Base-by-base conservation (phyloP, 805 yeast species). In the Wickerhamiella sorbophila region DNA sequence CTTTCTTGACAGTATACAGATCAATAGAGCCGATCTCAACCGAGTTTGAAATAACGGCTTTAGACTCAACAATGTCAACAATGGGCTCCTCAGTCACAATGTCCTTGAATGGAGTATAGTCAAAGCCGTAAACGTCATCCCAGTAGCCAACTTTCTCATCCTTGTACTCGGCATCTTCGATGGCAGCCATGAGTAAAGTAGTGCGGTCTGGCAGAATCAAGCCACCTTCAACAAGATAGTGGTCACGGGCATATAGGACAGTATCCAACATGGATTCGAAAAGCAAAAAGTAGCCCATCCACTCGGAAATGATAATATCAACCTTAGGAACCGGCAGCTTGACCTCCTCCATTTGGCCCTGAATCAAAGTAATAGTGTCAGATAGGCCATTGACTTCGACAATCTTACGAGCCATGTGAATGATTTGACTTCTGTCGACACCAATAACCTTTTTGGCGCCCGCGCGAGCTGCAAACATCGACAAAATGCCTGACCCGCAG, bases 191-290 rank as follows among this genome's bases (percentile, higher is more conserved):
- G 57, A 78, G 79, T 71, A 91, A 81, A 26, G 82, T 71, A 48
- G 95, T 86, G 63, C 83, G 84, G 60, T 91, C 95, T 38, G 98
- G 98, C 69, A 88, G 77, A 52, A 91, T 85, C 51, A 88, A 69
- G 12, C 99, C 99, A 39, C 83, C 94, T 54, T 72, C 69, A 33
- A 67, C 76, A 44, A 66, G 57, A 62, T 86, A 93, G 59, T 72
- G 76, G 64, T 91, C 99, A 64, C 99, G 75, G 29, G 99, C 99
- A 52, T 74, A 75, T 51, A 91, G 67, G 21, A 91, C 98, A 21
- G 97, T 85, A 63, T 91, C 97, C 60, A 91, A 72, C 99, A 91
- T 91, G 47, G 95, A 83, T 70, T 91, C 99, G 60, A 88, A 91
- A 43, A 93, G 70, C 52, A 93, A 64, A 57, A 91, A 91, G 63